Evolutionary conservation across 176 grass and related monocot species (phyloP), one percentile per base, ranked within the genome.

Genomic region (Oryza meyeriana): DNA sequence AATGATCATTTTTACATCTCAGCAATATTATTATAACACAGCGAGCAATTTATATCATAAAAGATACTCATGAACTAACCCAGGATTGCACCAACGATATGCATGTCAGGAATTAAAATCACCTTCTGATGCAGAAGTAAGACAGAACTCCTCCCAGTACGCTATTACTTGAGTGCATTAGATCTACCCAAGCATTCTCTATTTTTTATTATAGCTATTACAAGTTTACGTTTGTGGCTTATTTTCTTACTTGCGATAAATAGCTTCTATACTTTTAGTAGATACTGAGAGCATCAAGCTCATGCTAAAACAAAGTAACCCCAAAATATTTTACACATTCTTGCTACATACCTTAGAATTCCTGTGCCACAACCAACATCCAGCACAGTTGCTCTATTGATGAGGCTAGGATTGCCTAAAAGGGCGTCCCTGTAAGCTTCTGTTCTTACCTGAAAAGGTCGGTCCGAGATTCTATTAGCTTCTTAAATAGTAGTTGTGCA

Each of bases 301-400:
- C 27, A 57, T 66, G 66, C 22, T 38, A 77, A 86, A 25, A 74
- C 22, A 61, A 78, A 68, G n/a, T 78, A 86, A 73, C 8, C 5
- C 8, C 45, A 27, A 80, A 72, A 4, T 20, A 79, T 74, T 44
- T 16, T 3, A 27, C 38, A 18, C 62, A 78, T 34, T 28, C 13
- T 76, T 13, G 10, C 25, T 63, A 35, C 33, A 55, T 80, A 99
- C 96, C 96, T 95, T 87, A 99, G 59, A 80, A 99, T 99, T 77
- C 96, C 93, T 27, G 93, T 95, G 67, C 96, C 96, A 69, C 96
- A 99, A 86, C 96, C 96, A 89, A 99, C 96, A 92, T 99, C 96
- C 74, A 99, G 77, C 76, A 99, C 89, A 73, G 73, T 70, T 66
- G 93, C 87, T 74, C 85, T 77, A 75, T 72, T 91, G 67, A 95